Evolutionary conservation across 2,329 filamentous ascomycete species (phyloP), one percentile per base, ranked within the genome.

Genomic region (Magnaporthiopsis poae): DNA sequence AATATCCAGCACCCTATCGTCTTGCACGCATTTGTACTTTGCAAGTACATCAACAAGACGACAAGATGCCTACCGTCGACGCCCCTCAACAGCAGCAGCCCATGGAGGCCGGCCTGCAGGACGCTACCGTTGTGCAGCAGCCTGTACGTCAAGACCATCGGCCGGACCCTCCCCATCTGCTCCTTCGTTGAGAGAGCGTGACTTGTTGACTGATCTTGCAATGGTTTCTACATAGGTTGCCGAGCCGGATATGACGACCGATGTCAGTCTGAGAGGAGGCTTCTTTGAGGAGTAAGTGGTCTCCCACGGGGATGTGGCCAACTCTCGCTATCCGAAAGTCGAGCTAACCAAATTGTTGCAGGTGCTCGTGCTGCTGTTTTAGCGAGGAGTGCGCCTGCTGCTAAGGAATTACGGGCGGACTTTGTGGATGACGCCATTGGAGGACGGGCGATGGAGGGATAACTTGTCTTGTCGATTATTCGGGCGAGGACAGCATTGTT

Each of bases 361-460:
- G 46, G 21, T 75, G 73, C 67, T 67, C 68, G 62, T 75, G 73
- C 71, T 74, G 73, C 65, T 71, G 73, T 68, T 74, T 67, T 68
- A 67, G 68, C n/a, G 73, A 75, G 68, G 69, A 71, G 65, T 74
- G 72, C 64, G 66, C 27, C 18, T 75, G 73, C 69, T 75, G 73
- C 69, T 75, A 73, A 69, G 18, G 18, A 31, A 31, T 12, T 13
- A 21, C 11, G 60, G 18, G 27, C 13, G 21, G 9, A 15, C 25
- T 61, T 12, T 27, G 46, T n/a, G 15, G 13, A 25, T 11, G 46
- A n/a, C 9, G 18, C 21, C 11, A 15, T 61, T 61, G 2, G 25
- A 29, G 59, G 59, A 25, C 1, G 13, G 15, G 7, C 39, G 15
- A 5, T 46, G 39, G 39, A 39, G 36, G 12, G 39, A 46, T 46